These are phyloP conservation scores for Triticum timopheevii DNA, from an alignment of 176 grass and related monocot species.

Conservation along the genomic window DNA sequence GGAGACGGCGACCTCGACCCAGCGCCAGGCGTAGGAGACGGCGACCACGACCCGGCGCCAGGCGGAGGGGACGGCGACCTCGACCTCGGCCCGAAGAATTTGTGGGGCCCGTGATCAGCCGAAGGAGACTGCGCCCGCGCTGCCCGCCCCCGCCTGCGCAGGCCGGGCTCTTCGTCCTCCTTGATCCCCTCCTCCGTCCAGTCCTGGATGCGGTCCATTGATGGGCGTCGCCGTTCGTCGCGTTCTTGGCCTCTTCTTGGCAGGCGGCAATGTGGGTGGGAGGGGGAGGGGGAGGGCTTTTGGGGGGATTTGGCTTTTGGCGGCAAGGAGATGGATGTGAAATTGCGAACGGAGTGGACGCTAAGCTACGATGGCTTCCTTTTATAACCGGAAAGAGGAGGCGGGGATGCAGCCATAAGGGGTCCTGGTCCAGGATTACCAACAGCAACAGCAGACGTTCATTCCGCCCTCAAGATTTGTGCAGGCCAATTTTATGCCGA, in stretches of 20 bases:
- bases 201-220: conserved; percentile 22
- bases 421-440: neutral
- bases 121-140: neutral
- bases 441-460: neutral
- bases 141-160: neutral
- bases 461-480: neutral
- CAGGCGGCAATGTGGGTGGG: neutral
- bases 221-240: neutral
- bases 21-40: neutral
- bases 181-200: conserved; percentile 16
- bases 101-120: neutral
- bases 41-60: neutral
- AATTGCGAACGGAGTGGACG: neutral
- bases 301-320: conserved; percentile 20
- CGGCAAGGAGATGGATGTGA: conserved; percentile 14
- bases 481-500: neutral
- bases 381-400: neutral
- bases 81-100: neutral
- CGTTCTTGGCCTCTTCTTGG: conserved; percentile 37
- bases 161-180: conserved; percentile 3
- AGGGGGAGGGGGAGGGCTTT: neutral
- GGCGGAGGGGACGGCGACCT: neutral
- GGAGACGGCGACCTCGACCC: neutral
- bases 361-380: neutral
- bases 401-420: too few relatives aligned